Conservation (phyloP, 2,329 filamentous ascomycete genomes). For the Rutstroemia sp. region DNA sequence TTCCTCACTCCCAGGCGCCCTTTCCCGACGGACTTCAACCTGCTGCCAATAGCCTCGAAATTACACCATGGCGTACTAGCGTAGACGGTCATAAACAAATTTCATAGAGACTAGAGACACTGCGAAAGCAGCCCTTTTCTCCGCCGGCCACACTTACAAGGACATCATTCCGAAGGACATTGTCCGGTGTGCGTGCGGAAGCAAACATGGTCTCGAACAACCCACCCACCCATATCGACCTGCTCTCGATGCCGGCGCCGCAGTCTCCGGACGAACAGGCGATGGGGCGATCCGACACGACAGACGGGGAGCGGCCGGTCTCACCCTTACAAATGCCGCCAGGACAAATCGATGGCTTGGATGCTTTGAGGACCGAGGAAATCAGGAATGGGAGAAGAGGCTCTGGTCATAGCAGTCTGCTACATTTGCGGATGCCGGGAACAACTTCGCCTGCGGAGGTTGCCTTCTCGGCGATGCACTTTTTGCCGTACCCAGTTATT, state of each 20-base stretch:
- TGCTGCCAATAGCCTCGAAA: too few relatives aligned
- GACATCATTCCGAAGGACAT: too few relatives aligned
- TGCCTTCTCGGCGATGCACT: slow-evolving; percentile 63
- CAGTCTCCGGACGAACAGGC: neutral
- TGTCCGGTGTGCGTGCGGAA: neutral
- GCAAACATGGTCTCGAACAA: neutral
- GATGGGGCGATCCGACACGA: neutral
- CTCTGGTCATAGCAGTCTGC: slow-evolving; percentile 10
- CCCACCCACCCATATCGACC: slow-evolving; percentile 3
- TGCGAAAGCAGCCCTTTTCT: too few relatives aligned
- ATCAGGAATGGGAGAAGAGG: slow-evolving; percentile 14
- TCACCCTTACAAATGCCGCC: slow-evolving; percentile 23
- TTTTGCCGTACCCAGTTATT: slow-evolving; percentile 64
- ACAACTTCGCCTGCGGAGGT: slow-evolving; percentile 43
- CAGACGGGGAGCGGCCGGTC: slow-evolving; percentile 12
- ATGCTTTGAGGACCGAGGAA: slow-evolving; percentile 15
- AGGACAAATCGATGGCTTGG: slow-evolving; percentile 26
- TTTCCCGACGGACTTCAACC: too few relatives aligned
- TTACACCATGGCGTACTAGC: too few relatives aligned
- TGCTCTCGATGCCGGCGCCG: neutral
- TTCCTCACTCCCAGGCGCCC: too few relatives aligned
- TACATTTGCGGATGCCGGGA: slow-evolving; percentile 35
- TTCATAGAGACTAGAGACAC: too few relatives aligned
- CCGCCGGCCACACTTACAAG: too few relatives aligned
- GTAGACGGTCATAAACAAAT: too few relatives aligned